Conservation (phyloP, 2,329 filamentous ascomycete genomes). For the Coniochaeta prunicola region DNA sequence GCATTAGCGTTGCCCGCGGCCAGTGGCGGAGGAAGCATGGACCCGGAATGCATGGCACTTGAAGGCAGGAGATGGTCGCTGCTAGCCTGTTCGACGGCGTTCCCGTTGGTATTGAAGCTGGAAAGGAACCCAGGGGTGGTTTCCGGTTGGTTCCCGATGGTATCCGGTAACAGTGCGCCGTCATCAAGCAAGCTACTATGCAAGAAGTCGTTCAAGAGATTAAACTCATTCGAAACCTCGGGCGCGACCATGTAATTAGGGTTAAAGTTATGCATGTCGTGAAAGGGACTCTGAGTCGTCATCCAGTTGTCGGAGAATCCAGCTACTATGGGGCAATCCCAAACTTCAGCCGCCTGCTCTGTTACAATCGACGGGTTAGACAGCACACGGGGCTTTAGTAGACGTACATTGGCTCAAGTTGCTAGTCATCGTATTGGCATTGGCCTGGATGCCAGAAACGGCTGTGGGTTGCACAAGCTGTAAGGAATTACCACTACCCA, state of each 20-base stretch:
- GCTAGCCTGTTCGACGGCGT: constrained; percentile 18
- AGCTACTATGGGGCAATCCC: constrained; percentile 46
- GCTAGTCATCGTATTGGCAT: constrained; percentile 48
- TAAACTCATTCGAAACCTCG: constrained; percentile 94
- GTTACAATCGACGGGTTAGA: neutral
- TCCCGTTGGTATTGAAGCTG: constrained; percentile 26
- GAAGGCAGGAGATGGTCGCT: constrained; percentile 19
- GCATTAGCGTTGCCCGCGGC: constrained; percentile 18
- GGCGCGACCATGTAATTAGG: constrained; percentile 88
- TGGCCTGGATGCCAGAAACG: constrained; percentile 59
- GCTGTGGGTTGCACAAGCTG: constrained; percentile 67
- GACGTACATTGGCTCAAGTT: constrained; percentile 70
- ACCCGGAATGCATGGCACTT: constrained; percentile 26
- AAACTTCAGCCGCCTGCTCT: constrained; percentile 12
- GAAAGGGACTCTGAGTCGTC: constrained; percentile 71
- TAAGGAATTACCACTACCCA: constrained; percentile 47
- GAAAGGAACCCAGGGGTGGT: constrained; percentile 39
- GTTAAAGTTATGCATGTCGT: constrained; percentile 92
- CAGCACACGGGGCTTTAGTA: constrained; percentile 15
- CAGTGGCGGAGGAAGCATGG: constrained; percentile 37
- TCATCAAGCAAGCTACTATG: constrained; percentile 89
- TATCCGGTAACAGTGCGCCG: constrained; percentile 62
- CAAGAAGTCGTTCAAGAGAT: constrained; percentile 91
- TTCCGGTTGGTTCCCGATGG: constrained; percentile 39
- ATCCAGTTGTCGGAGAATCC: constrained; percentile 81